Base-by-base conservation (phyloP, 192 early-diverging fungal genomes). In the Backusella macrospora region DNA sequence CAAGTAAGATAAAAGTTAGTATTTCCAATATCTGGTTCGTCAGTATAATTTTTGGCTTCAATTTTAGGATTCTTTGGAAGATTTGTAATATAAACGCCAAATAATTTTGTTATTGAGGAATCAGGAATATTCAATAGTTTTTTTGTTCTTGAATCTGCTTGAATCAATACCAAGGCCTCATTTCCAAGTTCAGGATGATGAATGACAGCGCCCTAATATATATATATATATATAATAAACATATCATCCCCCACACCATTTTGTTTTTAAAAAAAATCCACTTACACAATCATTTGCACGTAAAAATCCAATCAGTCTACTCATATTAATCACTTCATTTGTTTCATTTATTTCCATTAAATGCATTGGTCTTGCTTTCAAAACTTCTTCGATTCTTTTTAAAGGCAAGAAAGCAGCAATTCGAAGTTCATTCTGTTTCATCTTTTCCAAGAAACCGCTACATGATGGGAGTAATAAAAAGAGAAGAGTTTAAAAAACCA, bases 141-240 rank as follows among this genome's bases (percentile, higher is more conserved):
- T 13, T 23, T 23, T 59, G 52, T 59, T 59, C 13, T 59, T 59
- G 52, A 59, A 59, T 59, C 52, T 59, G 52, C 52, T 26, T 59
- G 52, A n/a, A 59, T 23, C 52, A 59, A 26, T 23, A 59, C 52
- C 18, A 59, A 23, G 4, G 52, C 52, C 21, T 59, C 52, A 26
- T 23, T 18, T 1, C 26, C 52, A 2, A 59, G 52, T 26, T 23
- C 21, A 13, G 52, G 52, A 10, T 59, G 52, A 26, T 10, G 52
- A 5, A 59, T 23, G 16, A 59, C 52, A 59, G 52, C 52, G 4
- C 52, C 52, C 52, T 59, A 12, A 26, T n/a, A 14, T 14, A 23
- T 3, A 23, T 2, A 34, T 34, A 23, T 12, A 26, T 26, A 12
- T 4, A 59, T 59, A 59, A 59, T 26, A 59, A 4, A 59, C 12